Evolutionary conservation across 331 rosid species (phyloP).

Genomic region (Pyracantha coccinea): DNA sequence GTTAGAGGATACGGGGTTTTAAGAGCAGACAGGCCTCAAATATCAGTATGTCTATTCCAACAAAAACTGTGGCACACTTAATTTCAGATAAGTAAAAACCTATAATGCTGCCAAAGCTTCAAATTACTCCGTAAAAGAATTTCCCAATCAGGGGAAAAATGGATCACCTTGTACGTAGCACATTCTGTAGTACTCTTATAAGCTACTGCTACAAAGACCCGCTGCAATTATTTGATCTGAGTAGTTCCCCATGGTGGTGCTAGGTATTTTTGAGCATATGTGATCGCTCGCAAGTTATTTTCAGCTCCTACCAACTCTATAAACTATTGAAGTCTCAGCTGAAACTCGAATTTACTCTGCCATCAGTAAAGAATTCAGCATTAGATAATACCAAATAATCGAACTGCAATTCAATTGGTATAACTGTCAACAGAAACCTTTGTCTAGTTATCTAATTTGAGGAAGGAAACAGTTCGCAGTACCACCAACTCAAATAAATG

Average conservation of each 20-base stretch:
- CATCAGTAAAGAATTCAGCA: slow-evolving; percentile 19
- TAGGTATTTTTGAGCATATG: slow-evolving; percentile 90
- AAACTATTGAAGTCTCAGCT: slow-evolving; percentile 93
- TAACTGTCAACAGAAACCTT: not conserved
- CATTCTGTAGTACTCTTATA: slow-evolving; percentile 86
- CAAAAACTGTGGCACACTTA: too few relatives aligned
- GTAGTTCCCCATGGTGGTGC: slow-evolving; percentile 78
- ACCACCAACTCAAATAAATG: not conserved
- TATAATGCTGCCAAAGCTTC: not conserved
- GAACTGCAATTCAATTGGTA: not conserved
- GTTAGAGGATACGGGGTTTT: slow-evolving; percentile 79
- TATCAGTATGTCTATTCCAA: too few relatives aligned
- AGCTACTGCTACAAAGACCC: slow-evolving; percentile 78
- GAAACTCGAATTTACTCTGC: slow-evolving; percentile 95
- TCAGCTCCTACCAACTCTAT: slow-evolving; percentile 91
- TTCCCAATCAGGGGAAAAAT: slow-evolving; percentile 26
- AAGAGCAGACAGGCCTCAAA: slow-evolving; percentile 71
- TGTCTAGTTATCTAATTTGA: not conserved
- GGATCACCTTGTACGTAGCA: slow-evolving; percentile 79
- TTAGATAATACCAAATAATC: not conserved
- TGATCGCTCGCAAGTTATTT: slow-evolving; percentile 73
- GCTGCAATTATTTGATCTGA: slow-evolving; percentile 88
- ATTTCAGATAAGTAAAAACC: too few relatives aligned
- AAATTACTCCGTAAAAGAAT: not conserved
- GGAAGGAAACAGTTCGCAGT: not conserved